phyloP scores from a whole-genome alignment of 2,329 filamentous ascomycete species.

The Biscogniauxia marginata region DNA sequence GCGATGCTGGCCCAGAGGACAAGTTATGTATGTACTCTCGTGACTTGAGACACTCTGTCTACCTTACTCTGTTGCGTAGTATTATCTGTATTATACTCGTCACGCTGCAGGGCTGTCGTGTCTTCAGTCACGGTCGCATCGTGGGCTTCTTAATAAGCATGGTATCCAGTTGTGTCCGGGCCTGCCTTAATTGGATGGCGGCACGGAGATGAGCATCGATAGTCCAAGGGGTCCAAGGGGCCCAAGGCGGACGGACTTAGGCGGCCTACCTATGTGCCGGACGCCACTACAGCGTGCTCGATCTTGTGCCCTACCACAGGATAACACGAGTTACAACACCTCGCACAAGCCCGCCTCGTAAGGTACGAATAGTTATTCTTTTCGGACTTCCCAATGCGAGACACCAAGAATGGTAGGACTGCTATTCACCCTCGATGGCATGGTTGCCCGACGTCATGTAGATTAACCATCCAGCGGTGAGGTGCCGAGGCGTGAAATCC shows the following conservation, averaged over 20 bases:
- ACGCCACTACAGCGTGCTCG: neutral
- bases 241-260: neutral
- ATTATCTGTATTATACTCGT: neutral
- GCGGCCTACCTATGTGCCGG: neutral
- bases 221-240: neutral
- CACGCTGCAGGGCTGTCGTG: neutral
- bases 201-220: conserved; percentile 3
- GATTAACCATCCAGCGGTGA: neutral
- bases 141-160: neutral
- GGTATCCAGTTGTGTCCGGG: neutral
- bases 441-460: neutral
- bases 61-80: neutral
- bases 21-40: neutral
- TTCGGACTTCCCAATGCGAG: neutral
- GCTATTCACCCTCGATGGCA: neutral
- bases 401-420: neutral
- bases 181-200: neutral
- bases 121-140: neutral
- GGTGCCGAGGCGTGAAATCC: neutral
- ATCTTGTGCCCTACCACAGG: neutral
- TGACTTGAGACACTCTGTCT: neutral
- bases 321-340: neutral
- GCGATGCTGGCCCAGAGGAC: neutral
- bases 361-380: neutral
- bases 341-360: neutral